Percentiles rank a stretch among this genome's conserved stretches.
phyloP scores from a whole-genome alignment of 2,329 filamentous ascomycete species.

The Sporothrix inflata region DNA sequence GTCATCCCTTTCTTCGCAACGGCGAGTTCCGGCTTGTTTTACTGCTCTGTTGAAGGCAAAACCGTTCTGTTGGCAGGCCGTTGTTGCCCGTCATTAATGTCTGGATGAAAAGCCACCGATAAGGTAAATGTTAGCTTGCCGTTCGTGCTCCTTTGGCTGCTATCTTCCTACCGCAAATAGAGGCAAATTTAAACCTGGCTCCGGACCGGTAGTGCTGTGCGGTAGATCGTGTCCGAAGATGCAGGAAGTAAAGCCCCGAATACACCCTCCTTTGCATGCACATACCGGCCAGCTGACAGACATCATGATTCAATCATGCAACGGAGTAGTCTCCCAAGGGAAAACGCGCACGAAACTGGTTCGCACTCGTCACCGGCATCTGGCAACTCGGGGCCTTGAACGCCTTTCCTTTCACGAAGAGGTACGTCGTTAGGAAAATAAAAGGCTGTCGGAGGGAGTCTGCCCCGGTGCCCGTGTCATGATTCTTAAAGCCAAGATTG shows the following conservation, averaged over 20 bases:
- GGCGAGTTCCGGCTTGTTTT: background rate
- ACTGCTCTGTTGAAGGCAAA: background rate
- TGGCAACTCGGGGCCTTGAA: background rate
- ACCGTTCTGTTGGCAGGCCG: too few species aligned
- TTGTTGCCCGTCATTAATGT: background rate
- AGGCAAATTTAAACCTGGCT: background rate
- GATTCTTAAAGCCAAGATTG: background rate
- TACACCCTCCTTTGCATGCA: background rate
- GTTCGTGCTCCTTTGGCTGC: background rate
- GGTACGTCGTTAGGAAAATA: background rate
- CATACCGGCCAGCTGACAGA: background rate
- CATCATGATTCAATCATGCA: background rate
- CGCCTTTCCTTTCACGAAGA: too few species aligned
- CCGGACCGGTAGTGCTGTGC: background rate
- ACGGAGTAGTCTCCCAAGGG: background rate
- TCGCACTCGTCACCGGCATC: background rate
- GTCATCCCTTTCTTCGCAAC: background rate
- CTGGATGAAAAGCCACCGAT: background rate
- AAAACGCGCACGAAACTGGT: background rate
- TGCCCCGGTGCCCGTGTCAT: background rate
- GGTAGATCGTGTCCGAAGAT: background rate
- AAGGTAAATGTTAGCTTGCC: background rate
- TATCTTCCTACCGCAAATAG: background rate
- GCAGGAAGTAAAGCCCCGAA: slow-evolving; percentile 14
- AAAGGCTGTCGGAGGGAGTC: background rate